These are phyloP conservation scores for Lasiosphaeria hispida DNA, from an alignment of 495 filamentous ascomycete genomes.

Conservation along the genomic window DNA sequence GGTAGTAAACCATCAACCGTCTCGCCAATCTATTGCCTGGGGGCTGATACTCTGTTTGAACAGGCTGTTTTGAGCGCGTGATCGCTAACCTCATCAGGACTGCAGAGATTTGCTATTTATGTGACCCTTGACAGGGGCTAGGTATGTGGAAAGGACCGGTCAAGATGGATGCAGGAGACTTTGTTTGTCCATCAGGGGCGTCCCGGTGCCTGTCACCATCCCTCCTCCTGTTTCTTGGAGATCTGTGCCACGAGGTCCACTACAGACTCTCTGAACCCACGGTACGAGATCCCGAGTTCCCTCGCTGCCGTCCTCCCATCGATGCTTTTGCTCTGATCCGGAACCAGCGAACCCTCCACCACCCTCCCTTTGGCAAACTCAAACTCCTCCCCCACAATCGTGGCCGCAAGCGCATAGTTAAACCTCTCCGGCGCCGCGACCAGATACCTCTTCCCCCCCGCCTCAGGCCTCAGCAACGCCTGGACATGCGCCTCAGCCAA, in stretches of 20 bases:
- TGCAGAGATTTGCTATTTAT: too few species aligned
- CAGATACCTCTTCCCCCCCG: constrained; percentile 38
- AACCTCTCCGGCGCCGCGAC: constrained; percentile 37
- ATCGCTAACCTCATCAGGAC: too few species aligned
- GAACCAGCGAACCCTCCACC: constrained; percentile 28
- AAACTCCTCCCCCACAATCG: constrained; percentile 38
- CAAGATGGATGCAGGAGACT: too few species aligned
- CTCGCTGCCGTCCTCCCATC: constrained; percentile 42
- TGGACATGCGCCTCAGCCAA: constrained; percentile 44
- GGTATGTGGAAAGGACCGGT: too few species aligned
- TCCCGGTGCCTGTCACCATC: too few species aligned
- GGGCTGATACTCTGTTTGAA: too few species aligned
- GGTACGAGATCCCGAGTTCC: constrained; percentile 42
- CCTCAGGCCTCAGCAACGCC: constrained; percentile 33
- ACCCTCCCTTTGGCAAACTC: constrained; percentile 23
- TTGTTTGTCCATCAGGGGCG: too few species aligned
- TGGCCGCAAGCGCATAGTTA: constrained; percentile 39
- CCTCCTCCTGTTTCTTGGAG: too few species aligned
- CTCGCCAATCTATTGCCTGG: too few species aligned
- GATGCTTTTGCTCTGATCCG: constrained; percentile 29
- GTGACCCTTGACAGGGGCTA: too few species aligned
- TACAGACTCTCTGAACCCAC: constrained; percentile 41
- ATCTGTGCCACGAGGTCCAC: constrained; percentile 17
- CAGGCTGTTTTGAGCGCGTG: too few species aligned
- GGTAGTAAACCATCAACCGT: too few species aligned